Conservation (phyloP, 2,329 filamentous ascomycete species). For the Scortechinia acanthostroma region DNA sequence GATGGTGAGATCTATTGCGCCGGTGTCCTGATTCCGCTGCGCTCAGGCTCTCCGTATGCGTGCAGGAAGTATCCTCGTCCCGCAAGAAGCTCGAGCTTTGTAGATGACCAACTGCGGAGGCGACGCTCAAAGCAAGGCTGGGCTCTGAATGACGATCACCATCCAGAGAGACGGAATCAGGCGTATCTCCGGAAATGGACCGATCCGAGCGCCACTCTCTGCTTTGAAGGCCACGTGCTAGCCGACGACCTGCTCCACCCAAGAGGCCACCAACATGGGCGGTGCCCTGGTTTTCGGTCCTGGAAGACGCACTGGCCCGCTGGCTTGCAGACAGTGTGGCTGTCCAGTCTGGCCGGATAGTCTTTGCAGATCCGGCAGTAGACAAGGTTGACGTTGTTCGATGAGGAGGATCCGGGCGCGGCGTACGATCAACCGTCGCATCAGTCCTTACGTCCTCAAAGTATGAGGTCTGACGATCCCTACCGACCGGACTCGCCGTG, state of each 20-base stretch:
- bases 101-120: constrained; percentile 30
- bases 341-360: neutral
- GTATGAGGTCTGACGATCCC: constrained; percentile 21
- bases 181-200: constrained; percentile 4
- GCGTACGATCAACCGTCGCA: neutral
- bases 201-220: constrained; percentile 24
- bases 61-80: constrained; percentile 4
- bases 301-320: constrained; percentile 10
- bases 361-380: neutral
- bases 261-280: constrained; percentile 25
- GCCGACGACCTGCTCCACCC: constrained; percentile 24
- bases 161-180: constrained; percentile 10
- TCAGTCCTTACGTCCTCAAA: constrained; percentile 15
- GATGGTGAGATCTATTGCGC: constrained; percentile 24
- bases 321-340: too few species aligned
- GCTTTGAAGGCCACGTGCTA: constrained; percentile 20
- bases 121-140: constrained; percentile 30
- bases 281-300: constrained; percentile 17
- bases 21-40: constrained; percentile 12
- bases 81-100: constrained; percentile 22
- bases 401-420: neutral
- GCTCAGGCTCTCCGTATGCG: neutral
- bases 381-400: neutral
- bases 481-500: constrained; percentile 5
- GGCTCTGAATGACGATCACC: constrained; percentile 25